A percentile compares a stretch with the other conserved stretches of the same genome.
phyloP scores from a whole-genome alignment of 495 filamentous ascomycete species.

The Penicillium mononematosum region DNA sequence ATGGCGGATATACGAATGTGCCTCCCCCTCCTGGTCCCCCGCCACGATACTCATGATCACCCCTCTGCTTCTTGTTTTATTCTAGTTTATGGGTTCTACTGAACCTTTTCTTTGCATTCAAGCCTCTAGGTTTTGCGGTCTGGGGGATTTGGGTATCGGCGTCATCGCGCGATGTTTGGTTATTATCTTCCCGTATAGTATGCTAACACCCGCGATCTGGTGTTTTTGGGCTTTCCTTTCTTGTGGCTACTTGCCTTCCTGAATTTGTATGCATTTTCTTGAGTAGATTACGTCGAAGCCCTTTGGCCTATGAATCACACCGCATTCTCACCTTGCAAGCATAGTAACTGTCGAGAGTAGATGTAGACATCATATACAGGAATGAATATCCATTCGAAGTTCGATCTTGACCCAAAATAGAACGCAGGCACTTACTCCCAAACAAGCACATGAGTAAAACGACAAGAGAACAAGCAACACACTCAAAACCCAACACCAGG shows the following conservation, averaged over 20 bases:
- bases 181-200: background rate
- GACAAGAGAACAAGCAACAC: conserved; percentile 4
- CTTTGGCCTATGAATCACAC: background rate
- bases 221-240: background rate
- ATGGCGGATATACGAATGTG: conserved; percentile 28
- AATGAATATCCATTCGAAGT: conserved; percentile 3
- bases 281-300: background rate
- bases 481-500: conserved; percentile 16
- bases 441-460: conserved; percentile 15
- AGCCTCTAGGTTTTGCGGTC: background rate
- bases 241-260: background rate
- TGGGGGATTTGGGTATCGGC: conserved; percentile 6
- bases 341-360: background rate
- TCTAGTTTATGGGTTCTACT: background rate
- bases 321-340: background rate
- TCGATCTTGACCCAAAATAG: background rate
- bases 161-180: conserved; percentile 6
- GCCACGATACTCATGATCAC: conserved; percentile 21
- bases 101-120: conserved; percentile 1
- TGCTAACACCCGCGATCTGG: background rate
- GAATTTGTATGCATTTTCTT: background rate
- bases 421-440: conserved; percentile 3
- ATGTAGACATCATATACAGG: background rate
- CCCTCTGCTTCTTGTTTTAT: conserved; percentile 5
- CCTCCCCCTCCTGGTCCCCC: conserved; percentile 21